Evolutionary conservation across 2,329 filamentous ascomycete genomes (phyloP), one percentile per base, ranked within the genome.

Genomic region (Colletotrichum lini): DNA sequence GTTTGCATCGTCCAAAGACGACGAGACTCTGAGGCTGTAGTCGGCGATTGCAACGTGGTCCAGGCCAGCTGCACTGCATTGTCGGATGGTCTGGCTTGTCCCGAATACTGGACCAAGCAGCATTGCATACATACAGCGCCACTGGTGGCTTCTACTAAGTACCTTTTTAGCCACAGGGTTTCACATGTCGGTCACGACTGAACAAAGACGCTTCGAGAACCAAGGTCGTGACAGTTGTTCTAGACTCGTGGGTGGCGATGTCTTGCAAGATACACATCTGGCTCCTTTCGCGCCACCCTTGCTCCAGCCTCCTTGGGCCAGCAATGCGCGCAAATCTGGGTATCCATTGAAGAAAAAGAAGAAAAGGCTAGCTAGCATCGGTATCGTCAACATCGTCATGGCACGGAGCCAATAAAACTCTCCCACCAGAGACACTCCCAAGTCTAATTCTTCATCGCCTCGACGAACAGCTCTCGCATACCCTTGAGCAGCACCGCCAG

Each of bases 391-490:
- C 44, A 40, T 65, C 53, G 23, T 71, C 67, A 67, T 52, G 40
- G 21, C 23, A 53, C 59, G 60, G 40, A 49, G 18, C 38, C 58
- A 50, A 38, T 15, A 35, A 45, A 44, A 16, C 23, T 10, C 47
- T 45, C 52, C 2, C 13, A 9, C 53, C 35, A n/a, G 5, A 52
- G n/a, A 52, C 21, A 38, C 35, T 16, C 9, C 30, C 30, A 10
- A 35, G 30, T 35, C 4, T 5, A 6, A 53, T 83, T 82, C 81
- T 87, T 90, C 82, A 91, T 86, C 21, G 88, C 88, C 79, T 92
- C 90, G 0, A 91, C 89, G 82, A 96, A 96, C 68, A 96, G 79
- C 80, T 93, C 91, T 75, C 94, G 87, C 93, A 97, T 96, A 3
- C 92, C 92, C 84, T 96, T 96, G 70, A 96, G 82, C 79, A 96